Conservation (phyloP, 768 basidiomycete species). For the Auriculariales sp. region DNA sequence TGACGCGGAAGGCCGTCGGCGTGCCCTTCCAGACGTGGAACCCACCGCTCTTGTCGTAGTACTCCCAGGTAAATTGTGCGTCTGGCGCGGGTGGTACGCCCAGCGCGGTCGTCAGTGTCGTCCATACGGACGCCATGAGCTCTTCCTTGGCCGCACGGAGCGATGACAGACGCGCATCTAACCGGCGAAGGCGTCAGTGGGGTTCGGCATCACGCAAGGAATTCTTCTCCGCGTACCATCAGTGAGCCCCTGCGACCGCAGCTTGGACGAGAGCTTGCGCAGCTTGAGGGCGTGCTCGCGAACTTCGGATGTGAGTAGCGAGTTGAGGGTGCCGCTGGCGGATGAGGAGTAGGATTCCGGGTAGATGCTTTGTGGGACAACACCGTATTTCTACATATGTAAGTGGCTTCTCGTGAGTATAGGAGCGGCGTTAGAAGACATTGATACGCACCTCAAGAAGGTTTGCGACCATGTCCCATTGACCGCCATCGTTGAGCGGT, state of each 20-base stretch:
- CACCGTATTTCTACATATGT: conserved; percentile 51
- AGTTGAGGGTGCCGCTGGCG: conserved; percentile 55
- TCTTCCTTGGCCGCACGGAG: conserved; percentile 76
- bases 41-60: conserved; percentile 69
- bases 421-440: not conserved
- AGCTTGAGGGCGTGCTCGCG: conserved; percentile 82
- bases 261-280: conserved; percentile 41
- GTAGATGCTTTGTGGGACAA: conserved; percentile 70
- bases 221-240: not conserved
- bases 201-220: not conserved
- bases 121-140: conserved; percentile 73
- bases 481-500: conserved; percentile 83
- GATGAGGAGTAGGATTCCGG: conserved; percentile 80
- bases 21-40: conserved; percentile 64
- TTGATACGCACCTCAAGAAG: conserved; percentile 34
- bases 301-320: conserved; percentile 75
- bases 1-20: conserved; percentile 63
- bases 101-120: conserved; percentile 69
- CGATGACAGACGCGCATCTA: no score
- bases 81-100: conserved; percentile 72
- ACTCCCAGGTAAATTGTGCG: conserved; percentile 74
- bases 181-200: no score
- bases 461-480: conserved; percentile 85
- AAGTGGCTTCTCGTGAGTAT: conserved; percentile 4
- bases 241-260: conserved; percentile 21